phyloP scores from a whole-genome alignment of 2,329 filamentous ascomycete genomes.

The Alternaria arbusti region DNA sequence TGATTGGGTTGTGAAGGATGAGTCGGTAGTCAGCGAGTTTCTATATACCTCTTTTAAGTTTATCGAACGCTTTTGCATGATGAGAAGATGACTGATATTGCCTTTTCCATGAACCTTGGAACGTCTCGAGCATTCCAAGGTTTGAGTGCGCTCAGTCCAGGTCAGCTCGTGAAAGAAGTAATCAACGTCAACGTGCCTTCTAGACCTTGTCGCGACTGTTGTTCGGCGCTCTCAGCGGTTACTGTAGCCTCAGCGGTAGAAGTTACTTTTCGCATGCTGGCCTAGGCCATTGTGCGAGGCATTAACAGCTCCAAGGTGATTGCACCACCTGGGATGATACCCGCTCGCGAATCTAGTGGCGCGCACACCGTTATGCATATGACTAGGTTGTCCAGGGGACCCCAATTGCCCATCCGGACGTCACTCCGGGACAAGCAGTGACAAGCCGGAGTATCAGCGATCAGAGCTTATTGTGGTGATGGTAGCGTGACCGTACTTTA shows the following conservation, averaged over 20 bases:
- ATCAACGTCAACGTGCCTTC: slow-evolving; percentile 1
- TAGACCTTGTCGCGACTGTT: background rate
- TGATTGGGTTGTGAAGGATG: slow-evolving; percentile 9
- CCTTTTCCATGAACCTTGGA: background rate
- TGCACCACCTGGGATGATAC: background rate
- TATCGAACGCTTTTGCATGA: background rate
- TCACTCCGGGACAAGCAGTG: background rate
- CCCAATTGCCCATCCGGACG: background rate
- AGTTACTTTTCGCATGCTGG: background rate
- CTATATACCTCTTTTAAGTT: slow-evolving; percentile 8
- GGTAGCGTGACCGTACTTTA: background rate
- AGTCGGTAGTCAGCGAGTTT: slow-evolving; percentile 13
- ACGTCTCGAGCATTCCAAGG: background rate
- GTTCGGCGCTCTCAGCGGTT: slow-evolving; percentile 1
- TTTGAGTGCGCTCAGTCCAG: background rate
- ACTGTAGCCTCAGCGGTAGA: background rate
- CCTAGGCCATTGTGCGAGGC: background rate
- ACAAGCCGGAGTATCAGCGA: background rate
- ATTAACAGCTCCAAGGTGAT: background rate
- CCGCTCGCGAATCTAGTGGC: slow-evolving; percentile 3
- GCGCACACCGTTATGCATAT: background rate
- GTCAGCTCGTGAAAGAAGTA: background rate
- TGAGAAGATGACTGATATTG: background rate
- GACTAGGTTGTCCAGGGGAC: background rate
- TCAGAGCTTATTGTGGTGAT: background rate